phyloP scores from a whole-genome alignment of 1,139 yeast species.

The Wickerhamomyces sp. region DNA sequence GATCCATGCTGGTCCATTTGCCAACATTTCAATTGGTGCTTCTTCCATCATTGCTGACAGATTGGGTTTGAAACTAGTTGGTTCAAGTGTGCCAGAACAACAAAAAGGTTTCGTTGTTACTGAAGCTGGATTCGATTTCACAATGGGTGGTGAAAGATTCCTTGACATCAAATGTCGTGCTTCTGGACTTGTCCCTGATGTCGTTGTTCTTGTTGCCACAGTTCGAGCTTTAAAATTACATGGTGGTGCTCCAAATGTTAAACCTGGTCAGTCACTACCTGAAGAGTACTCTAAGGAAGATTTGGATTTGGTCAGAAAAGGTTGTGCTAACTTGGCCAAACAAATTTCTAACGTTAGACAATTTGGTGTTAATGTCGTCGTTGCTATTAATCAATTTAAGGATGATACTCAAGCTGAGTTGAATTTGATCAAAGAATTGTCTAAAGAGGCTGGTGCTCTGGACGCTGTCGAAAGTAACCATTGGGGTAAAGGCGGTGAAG shows the following conservation, averaged over 20 bases:
- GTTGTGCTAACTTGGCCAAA: conserved; percentile 69
- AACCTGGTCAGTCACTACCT: conserved; percentile 75
- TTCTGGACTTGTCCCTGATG: conserved; percentile 66
- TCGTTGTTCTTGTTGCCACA: conserved; percentile 75
- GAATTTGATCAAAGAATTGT: conserved; percentile 55
- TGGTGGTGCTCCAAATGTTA: conserved; percentile 82
- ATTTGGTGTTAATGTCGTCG: conserved; percentile 74
- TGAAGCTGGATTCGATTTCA: conserved; percentile 83
- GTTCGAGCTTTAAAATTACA: conserved; percentile 75
- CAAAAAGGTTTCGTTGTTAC: conserved; percentile 67
- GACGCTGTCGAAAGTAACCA: conserved; percentile 74
- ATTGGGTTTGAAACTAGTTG: conserved; percentile 62
- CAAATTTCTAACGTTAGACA: conserved; percentile 67
- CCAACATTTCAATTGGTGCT: conserved; percentile 81
- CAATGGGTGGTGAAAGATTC: conserved; percentile 87
- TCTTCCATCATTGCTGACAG: conserved; percentile 76
- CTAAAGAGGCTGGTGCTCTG: conserved; percentile 67
- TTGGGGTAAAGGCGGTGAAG: conserved; percentile 79
- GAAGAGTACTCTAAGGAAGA: conserved; percentile 62
- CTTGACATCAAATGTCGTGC: conserved; percentile 76
- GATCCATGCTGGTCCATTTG: conserved; percentile 85
- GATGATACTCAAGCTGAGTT: conserved; percentile 68
- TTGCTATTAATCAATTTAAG: conserved; percentile 72
- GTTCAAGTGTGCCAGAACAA: conserved; percentile 35
- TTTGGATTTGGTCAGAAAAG: conserved; percentile 56